Conservation (phyloP, 75 land plant species). For the Selaginella moellendorffii region DNA sequence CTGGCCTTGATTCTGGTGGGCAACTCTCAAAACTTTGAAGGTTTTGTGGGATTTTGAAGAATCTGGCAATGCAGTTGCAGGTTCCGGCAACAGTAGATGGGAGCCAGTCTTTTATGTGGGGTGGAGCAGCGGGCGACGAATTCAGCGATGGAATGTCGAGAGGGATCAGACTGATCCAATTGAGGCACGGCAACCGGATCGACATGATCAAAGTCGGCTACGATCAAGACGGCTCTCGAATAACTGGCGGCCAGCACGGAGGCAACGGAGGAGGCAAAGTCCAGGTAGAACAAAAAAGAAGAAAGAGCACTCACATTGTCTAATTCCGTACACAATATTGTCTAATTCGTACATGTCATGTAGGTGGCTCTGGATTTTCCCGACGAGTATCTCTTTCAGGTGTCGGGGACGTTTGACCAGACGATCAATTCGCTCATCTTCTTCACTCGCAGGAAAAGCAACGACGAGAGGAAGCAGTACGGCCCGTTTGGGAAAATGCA, state of each 20-base stretch:
- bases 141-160: not conserved
- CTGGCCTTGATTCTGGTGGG: too few species aligned
- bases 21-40: too few species aligned
- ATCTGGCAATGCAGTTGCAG: too few species aligned
- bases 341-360: too few species aligned
- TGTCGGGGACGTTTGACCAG: not conserved
- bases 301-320: too few species aligned
- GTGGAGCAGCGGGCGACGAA: not conserved
- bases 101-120: not conserved
- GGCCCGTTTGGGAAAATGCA: conserved; percentile 23
- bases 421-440: not conserved
- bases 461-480: conserved; percentile 18
- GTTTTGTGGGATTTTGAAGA: too few species aligned
- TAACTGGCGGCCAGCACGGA: not conserved
- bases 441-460: not conserved
- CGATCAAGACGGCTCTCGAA: not conserved
- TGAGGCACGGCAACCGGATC: not conserved
- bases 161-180: not conserved
- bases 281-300: too few species aligned
- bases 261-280: not conserved
- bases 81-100: not conserved
- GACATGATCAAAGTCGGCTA: not conserved
- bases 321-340: too few species aligned
- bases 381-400: not conserved
- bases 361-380: not conserved